These are phyloP conservation scores for Pueraria montana DNA, from an alignment of 306 rosid genomes.

Conservation along the genomic window DNA sequence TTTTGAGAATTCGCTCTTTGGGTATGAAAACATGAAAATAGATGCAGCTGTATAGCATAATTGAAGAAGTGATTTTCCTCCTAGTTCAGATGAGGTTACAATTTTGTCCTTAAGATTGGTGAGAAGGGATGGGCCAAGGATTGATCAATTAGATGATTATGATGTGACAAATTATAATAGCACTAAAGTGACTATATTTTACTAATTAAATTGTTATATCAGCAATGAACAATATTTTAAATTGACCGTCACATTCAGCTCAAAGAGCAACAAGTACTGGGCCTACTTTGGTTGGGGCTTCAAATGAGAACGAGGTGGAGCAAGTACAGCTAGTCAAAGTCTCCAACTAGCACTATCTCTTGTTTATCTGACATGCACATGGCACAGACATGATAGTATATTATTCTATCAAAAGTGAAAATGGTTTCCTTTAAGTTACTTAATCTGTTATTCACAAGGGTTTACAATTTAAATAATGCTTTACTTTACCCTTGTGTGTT, in stretches of 20 bases:
- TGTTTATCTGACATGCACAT: slow-evolving; percentile 52
- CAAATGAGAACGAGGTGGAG: slow-evolving; percentile 48
- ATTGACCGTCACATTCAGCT: slow-evolving; percentile 40
- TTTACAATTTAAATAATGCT: neutral
- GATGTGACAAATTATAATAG: slow-evolving; percentile 4
- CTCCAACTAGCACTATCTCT: slow-evolving; percentile 52
- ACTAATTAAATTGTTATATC: slow-evolving; percentile 1
- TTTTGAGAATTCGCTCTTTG: slow-evolving; percentile 24
- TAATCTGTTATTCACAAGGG: neutral
- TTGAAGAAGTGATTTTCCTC: slow-evolving; percentile 40
- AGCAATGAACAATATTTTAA: slow-evolving; percentile 3
- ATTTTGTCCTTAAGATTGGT: slow-evolving; percentile 41
- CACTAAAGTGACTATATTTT: slow-evolving; percentile 3
- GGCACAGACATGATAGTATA: slow-evolving; percentile 29
- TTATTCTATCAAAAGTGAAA: slow-evolving; percentile 29
- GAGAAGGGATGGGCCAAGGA: slow-evolving; percentile 11
- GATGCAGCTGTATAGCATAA: slow-evolving; percentile 51
- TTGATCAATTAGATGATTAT: slow-evolving; percentile 23
- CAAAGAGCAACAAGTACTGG: slow-evolving; percentile 45
- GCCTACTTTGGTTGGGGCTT: slow-evolving; percentile 40
- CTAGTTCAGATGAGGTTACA: slow-evolving; percentile 19
- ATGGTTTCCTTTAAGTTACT: neutral
- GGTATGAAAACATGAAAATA: slow-evolving; percentile 35
- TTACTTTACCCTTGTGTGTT: neutral
- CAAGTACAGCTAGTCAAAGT: slow-evolving; percentile 46